phyloP scores from a whole-genome alignment of 352 stramenopile genomes.

The Aphanomyces cochlioides region DNA sequence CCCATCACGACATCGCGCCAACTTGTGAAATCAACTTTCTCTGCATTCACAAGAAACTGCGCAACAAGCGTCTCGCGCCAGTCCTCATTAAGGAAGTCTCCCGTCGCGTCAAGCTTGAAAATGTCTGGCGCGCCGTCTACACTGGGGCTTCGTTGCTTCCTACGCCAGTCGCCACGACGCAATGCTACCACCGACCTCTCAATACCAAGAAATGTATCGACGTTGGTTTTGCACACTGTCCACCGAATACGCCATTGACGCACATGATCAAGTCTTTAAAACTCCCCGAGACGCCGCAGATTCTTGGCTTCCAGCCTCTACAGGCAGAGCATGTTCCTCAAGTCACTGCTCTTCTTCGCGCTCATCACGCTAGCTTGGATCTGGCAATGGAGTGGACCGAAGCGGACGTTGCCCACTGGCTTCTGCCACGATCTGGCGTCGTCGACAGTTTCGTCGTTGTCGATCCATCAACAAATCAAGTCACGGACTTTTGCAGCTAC shows the following conservation, averaged over 20 bases:
- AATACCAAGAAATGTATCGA: constrained; percentile 99
- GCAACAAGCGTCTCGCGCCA: constrained; percentile 93
- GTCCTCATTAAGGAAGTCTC: constrained; percentile 99
- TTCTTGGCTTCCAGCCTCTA: constrained; percentile 51
- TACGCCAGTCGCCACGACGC: constrained; percentile 89
- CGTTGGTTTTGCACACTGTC: constrained; percentile 94
- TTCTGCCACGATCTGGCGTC: constrained; percentile 93
- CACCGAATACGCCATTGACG: constrained; percentile 92
- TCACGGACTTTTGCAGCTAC: constrained; percentile 95
- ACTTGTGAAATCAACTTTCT: constrained; percentile 99
- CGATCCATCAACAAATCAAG: constrained; percentile 54
- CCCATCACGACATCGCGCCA: constrained; percentile 46
- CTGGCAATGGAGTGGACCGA: constrained; percentile 86
- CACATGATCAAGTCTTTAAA: constrained; percentile 89
- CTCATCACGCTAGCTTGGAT: constrained; percentile 55
- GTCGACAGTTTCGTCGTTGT: constrained; percentile 93
- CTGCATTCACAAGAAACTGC: constrained; percentile 98
- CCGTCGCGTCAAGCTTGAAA: constrained; percentile 91
- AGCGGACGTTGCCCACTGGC: constrained; percentile 96
- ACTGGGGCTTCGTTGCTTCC: constrained; percentile 96
- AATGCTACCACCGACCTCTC: constrained; percentile 97
- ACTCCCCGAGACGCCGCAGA: constrained; percentile 50
- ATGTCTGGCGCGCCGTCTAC: constrained; percentile 96
- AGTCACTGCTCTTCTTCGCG: constrained; percentile 48
- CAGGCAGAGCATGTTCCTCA: constrained; percentile 48